Conservation (phyloP, 139 green algal species). For the Closterium sp. region DNA sequence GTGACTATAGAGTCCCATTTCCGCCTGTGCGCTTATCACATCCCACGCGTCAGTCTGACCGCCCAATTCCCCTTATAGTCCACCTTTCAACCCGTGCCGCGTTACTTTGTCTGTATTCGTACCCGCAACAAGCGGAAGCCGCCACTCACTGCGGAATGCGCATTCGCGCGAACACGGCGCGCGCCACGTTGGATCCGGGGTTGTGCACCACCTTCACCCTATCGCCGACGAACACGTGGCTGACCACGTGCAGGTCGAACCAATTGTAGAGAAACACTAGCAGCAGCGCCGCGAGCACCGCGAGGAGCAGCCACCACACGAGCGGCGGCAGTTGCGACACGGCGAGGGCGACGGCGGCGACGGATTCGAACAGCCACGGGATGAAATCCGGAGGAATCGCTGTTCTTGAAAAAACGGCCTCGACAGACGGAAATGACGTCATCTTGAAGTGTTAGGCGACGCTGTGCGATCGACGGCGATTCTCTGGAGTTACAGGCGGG, state of each 20-base stretch:
- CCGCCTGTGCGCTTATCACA: too few relatives aligned
- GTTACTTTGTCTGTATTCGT: neutral
- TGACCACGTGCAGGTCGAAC: neutral
- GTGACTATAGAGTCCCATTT: too few relatives aligned
- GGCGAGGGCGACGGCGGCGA: neutral
- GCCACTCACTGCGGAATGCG: neutral
- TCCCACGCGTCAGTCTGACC: too few relatives aligned
- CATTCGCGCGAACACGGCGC: neutral
- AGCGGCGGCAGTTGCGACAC: neutral
- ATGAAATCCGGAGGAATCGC: neutral
- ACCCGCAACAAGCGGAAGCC: neutral
- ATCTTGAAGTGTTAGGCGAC: neutral
- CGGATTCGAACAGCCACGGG: neutral
- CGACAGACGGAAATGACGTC: neutral
- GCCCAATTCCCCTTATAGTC: too few relatives aligned
- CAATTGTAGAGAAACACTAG: neutral
- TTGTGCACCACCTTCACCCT: neutral
- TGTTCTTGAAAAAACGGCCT: neutral
- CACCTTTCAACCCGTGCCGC: neutral
- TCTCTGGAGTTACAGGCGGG: too few relatives aligned
- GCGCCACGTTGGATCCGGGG: neutral
- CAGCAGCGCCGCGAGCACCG: neutral
- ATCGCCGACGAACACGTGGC: neutral
- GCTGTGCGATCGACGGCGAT: neutral
- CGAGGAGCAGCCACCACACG: neutral